Base-by-base conservation (phyloP, 345 rosid genomes). In the Odontarrhena argentea region DNA sequence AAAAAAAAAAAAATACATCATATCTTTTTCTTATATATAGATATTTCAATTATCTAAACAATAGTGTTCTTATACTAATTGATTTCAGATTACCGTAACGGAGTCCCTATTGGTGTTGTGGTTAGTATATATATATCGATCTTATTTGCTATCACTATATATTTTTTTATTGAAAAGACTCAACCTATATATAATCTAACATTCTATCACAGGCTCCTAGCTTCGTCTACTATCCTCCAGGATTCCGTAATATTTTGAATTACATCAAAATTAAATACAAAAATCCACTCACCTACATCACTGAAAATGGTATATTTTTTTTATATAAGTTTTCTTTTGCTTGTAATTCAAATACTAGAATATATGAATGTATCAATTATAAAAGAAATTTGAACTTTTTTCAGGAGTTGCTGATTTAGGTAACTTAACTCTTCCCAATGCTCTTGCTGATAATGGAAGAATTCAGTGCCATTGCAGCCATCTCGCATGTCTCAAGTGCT, bases 401-500 rank as follows among this genome's bases (percentile, higher is more conserved):
- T 28, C 56, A 73, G 77, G 77, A 35, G 55, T 73, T 25, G 35
- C 67, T 42, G 67, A 73, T 34, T 8, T 30, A 4, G 69, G 73
- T 9, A 53, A 74, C 28, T 22, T 51, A 46, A 45, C 73, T 5
- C 18, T 52, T 11, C 2, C 58, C 5, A 9, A 26, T 50, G 65
- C 68, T 28, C 73, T 74, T 47, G 57, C 67, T 9, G 77, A 74
- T 13, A 45, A 47, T 7, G 63, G 49, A 62, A 32, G 73, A 22
- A 74, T 74, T 51, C 62, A 61, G 14, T 26, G 26, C 6, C 73
- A 67, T 54, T 54, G 63, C 60, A 60, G 68, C 42, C 77, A 74
- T 61, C 67, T 74, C 49, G 43, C 72, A 3, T 73, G 65, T 59
- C 71, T 73, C 51, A 58, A 59, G 53, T 58, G 68, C 26, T n/a